Evolutionary conservation across 2,329 filamentous ascomycete species (phyloP).

Genomic region (Trichoderma sp.): DNA sequence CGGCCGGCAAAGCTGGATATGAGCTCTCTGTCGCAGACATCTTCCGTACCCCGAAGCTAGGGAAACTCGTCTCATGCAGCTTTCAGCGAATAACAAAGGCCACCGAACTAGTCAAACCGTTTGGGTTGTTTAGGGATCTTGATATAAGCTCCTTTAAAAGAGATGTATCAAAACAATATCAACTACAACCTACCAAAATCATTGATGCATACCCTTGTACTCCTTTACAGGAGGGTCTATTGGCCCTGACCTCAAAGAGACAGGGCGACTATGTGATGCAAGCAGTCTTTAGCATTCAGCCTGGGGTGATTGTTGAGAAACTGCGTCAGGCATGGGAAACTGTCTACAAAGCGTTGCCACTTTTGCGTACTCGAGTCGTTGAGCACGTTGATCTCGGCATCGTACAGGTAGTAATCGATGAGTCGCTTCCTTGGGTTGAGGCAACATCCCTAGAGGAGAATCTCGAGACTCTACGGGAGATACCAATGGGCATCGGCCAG

Average conservation of each 20-base stretch:
- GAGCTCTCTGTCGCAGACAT: neutral
- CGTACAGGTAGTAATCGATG: slow-evolving; percentile 40
- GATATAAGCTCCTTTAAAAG: neutral
- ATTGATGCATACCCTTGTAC: neutral
- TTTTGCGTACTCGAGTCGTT: neutral
- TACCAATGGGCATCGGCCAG: slow-evolving; percentile 41
- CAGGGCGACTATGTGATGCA: neutral
- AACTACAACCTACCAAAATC: neutral
- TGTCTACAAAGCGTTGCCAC: neutral
- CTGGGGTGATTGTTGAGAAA: neutral
- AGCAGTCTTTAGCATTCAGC: neutral
- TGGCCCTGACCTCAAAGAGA: neutral
- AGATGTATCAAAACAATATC: neutral
- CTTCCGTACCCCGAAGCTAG: neutral
- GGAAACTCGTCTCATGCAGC: neutral
- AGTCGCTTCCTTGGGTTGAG: slow-evolving; percentile 34
- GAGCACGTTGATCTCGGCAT: neutral
- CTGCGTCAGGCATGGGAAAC: neutral
- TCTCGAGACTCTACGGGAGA: slow-evolving; percentile 38
- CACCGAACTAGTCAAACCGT: neutral
- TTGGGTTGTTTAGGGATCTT: neutral
- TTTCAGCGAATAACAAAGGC: neutral
- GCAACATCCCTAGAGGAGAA: slow-evolving; percentile 37
- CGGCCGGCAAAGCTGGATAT: neutral
- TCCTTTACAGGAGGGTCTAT: neutral